Percentiles rank a stretch among this genome's conserved stretches.
Evolutionary conservation across 2,329 filamentous ascomycete genomes (phyloP).

Genomic region (Didymella glomerata): DNA sequence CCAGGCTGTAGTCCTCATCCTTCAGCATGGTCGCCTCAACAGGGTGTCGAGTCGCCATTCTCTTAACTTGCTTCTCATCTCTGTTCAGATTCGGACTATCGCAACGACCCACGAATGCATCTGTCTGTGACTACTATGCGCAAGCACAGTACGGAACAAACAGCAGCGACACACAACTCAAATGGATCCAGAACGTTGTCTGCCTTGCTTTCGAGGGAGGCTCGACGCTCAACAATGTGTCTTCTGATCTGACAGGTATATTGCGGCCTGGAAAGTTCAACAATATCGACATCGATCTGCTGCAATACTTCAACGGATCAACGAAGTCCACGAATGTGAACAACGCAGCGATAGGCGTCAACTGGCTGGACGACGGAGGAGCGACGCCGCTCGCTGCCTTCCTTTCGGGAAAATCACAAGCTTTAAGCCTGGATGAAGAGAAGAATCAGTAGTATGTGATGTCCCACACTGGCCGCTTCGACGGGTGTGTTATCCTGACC

Average conservation of each 20-base stretch:
- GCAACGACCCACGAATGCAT: not conserved
- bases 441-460: not conserved
- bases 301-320: not conserved
- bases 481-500: not conserved
- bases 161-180: not conserved
- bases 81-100: not conserved
- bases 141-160: not conserved
- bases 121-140: not conserved
- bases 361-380: not conserved
- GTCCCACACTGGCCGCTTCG: not conserved
- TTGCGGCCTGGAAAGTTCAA: not conserved
- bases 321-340: not conserved
- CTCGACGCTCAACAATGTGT: not conserved
- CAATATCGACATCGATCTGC: not conserved
- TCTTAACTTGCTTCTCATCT: not conserved
- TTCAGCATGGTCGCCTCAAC: not conserved
- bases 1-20: not conserved
- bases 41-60: not conserved
- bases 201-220: not conserved
- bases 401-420: not conserved
- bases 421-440: not conserved
- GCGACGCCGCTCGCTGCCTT: not conserved
- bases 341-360: not conserved
- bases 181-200: not conserved
- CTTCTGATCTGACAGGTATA: not conserved